Evolutionary conservation across 306 rosid species (phyloP).

Genomic region (Prunus mira): DNA sequence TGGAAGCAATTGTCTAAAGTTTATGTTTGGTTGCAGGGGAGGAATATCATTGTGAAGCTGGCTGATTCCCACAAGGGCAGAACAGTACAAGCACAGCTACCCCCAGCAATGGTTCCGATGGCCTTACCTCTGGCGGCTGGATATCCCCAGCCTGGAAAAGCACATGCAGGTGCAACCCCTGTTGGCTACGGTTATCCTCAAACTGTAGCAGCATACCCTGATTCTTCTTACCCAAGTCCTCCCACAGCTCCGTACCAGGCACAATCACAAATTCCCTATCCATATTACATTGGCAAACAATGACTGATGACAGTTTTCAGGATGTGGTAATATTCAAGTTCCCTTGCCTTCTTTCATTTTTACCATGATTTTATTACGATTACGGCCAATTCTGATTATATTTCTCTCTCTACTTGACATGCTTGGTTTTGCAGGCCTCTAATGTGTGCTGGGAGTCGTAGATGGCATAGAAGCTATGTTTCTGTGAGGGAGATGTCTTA

Average conservation of each 20-base stretch:
- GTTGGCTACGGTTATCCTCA: constrained; percentile 58
- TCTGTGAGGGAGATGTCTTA: background rate
- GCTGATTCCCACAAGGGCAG: constrained; percentile 71
- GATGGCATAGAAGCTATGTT: background rate
- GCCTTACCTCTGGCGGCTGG: constrained; percentile 49
- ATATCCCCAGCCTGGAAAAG: constrained; percentile 59
- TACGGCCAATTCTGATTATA: background rate
- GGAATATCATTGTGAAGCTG: constrained; percentile 63
- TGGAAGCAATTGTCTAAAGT: constrained; percentile 7
- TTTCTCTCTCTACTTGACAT: background rate
- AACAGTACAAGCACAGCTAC: constrained; percentile 39
- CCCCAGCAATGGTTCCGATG: constrained; percentile 48
- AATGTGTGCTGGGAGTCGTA: background rate
- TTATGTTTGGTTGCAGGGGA: constrained; percentile 51
- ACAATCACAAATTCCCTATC: constrained; percentile 56
- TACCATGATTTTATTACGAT: background rate
- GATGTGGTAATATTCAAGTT: constrained; percentile 16
- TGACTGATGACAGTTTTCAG: constrained; percentile 21
- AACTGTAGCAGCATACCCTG: constrained; percentile 45
- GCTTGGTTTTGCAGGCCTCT: constrained; percentile 3
- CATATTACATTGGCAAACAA: constrained; percentile 60
- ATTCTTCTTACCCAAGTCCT: constrained; percentile 50
- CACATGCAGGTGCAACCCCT: constrained; percentile 31
- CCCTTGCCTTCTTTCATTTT: constrained; percentile 3
- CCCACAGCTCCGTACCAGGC: constrained; percentile 41